Evolutionary conservation across 208 protist genomes (phyloP).

Genomic region (Acanthamoeba divionensis): DNA sequence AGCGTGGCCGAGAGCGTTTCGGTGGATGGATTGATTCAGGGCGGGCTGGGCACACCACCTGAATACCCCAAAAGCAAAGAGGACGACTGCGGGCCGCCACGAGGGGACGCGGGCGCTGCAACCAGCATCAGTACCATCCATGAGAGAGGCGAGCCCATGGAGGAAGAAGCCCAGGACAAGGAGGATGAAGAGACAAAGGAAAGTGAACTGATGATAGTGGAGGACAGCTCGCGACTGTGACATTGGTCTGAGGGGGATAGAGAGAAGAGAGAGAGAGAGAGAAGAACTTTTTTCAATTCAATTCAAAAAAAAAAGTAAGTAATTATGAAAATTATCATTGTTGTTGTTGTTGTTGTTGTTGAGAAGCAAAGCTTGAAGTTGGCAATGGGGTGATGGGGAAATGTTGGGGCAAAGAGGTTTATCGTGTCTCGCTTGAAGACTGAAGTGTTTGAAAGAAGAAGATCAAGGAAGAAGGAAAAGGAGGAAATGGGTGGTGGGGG

Average conservation of each 20-base stretch:
- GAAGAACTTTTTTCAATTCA: background rate
- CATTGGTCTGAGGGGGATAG: background rate
- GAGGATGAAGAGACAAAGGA: background rate
- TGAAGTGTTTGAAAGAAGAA: background rate
- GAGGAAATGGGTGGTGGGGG: background rate
- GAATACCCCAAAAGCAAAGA: too few species aligned
- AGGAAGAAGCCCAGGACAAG: background rate
- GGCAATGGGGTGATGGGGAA: background rate
- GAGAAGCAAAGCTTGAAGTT: background rate
- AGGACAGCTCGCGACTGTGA: too few species aligned
- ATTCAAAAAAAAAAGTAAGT: background rate
- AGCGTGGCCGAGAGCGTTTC: too few species aligned
- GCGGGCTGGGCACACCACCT: background rate
- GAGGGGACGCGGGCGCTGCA: too few species aligned
- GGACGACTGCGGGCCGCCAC: too few species aligned
- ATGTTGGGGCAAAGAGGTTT: background rate
- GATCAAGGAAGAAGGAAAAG: background rate
- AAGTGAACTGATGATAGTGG: too few species aligned
- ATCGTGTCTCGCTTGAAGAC: too few species aligned
- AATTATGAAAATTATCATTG: background rate
- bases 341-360: background rate
- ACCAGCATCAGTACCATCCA: too few species aligned
- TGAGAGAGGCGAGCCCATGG: too few species aligned
- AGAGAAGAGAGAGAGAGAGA: background rate
- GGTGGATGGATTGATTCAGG: background rate